Evolutionary conservation across 2,329 filamentous ascomycete genomes (phyloP).

Genomic region (Ilyonectria sp.): DNA sequence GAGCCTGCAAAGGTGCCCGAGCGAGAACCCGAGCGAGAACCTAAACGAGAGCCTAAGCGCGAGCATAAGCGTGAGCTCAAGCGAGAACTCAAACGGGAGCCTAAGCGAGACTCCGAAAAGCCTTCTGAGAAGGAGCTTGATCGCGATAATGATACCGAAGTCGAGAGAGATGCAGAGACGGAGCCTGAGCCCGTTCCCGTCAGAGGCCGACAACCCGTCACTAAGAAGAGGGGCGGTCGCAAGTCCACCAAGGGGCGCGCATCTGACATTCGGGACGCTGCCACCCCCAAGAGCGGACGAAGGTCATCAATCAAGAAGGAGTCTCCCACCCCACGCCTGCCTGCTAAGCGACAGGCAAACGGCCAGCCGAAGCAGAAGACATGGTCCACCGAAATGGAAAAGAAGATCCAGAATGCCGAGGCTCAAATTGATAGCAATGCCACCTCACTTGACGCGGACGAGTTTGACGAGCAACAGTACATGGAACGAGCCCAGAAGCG

Average conservation of each 20-base stretch:
- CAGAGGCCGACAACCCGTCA: conserved; percentile 46
- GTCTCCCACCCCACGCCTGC: conserved; percentile 63
- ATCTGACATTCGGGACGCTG: conserved; percentile 66
- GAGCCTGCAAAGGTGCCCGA: conserved; percentile 40
- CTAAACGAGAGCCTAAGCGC: conserved; percentile 48
- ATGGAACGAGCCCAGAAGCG: conserved; percentile 77
- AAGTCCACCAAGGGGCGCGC: conserved; percentile 65
- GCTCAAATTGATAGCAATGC: conserved; percentile 64
- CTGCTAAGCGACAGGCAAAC: conserved; percentile 73
- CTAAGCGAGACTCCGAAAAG: conserved; percentile 44
- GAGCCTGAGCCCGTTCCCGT: conserved; percentile 49
- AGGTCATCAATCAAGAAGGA: conserved; percentile 67
- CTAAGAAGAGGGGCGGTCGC: conserved; percentile 52
- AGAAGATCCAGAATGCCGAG: conserved; percentile 57
- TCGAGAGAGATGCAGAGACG: conserved; percentile 55
- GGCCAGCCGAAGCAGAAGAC: conserved; percentile 75
- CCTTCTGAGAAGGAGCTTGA: conserved; percentile 42
- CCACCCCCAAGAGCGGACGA: conserved; percentile 64
- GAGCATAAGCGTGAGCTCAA: conserved; percentile 37
- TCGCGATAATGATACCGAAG: conserved; percentile 49
- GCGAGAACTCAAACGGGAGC: conserved; percentile 39
- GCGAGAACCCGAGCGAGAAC: conserved; percentile 48
- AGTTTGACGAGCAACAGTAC: conserved; percentile 63
- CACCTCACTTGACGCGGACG: conserved; percentile 59
- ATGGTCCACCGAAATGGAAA: conserved; percentile 68